These are phyloP conservation scores for Daldinia grandis DNA, from an alignment of 495 filamentous ascomycete species.

Conservation along the genomic window DNA sequence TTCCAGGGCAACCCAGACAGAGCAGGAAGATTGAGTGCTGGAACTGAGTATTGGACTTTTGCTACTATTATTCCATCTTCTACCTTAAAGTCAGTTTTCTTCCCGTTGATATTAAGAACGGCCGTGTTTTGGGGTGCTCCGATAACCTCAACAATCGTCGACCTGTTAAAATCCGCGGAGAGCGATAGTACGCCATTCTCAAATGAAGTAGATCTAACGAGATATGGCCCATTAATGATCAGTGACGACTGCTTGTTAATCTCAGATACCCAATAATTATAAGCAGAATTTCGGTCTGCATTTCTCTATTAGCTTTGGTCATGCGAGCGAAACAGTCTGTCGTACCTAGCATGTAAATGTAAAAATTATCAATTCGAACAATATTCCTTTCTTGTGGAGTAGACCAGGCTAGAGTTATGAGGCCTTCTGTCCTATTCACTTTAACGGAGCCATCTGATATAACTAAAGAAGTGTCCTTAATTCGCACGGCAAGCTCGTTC, in stretches of 20 bases:
- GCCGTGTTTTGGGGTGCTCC: conserved; percentile 62
- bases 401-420: conserved; percentile 44
- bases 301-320: background rate
- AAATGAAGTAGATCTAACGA: conserved; percentile 69
- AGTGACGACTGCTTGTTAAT: conserved; percentile 53
- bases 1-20: conserved; percentile 69
- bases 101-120: conserved; percentile 67
- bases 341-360: conserved; percentile 60
- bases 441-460: conserved; percentile 48
- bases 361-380: conserved; percentile 60
- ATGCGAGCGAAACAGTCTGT: background rate
- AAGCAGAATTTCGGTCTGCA: conserved; percentile 69
- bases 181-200: conserved; percentile 62
- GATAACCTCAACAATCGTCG: conserved; percentile 68
- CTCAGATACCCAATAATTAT: conserved; percentile 77
- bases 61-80: conserved; percentile 48
- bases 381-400: conserved; percentile 45
- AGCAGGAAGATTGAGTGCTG: conserved; percentile 61
- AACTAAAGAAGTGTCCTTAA: conserved; percentile 58
- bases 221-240: conserved; percentile 77
- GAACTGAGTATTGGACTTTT: conserved; percentile 60
- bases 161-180: conserved; percentile 75
- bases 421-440: conserved; percentile 49
- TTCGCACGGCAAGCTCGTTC: conserved; percentile 70
- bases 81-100: conserved; percentile 61